Evolutionary conservation across 305 asterid genomes (phyloP).

Genomic region (Fraxinus sp.): DNA sequence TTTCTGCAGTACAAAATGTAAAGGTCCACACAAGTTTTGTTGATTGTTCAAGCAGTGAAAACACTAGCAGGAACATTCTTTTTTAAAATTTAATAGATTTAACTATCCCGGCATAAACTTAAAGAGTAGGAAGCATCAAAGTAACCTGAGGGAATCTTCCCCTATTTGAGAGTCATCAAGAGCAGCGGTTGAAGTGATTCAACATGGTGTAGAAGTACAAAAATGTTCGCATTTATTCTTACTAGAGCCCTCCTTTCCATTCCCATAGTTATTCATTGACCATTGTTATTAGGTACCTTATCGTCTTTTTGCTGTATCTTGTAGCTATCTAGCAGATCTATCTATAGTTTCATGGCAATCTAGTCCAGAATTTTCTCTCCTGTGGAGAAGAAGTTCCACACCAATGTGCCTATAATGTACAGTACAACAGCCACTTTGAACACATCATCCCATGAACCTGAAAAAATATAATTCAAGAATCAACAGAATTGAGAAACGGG

Average conservation of each 20-base stretch:
- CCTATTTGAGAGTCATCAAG: neutral
- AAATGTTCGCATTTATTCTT: neutral
- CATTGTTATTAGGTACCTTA: neutral
- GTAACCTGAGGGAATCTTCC: neutral
- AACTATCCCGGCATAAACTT: neutral
- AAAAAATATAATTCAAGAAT: conserved; percentile 19
- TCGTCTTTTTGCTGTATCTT: conserved; percentile 9
- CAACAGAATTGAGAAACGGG: neutral
- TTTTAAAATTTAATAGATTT: neutral
- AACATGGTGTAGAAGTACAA: neutral
- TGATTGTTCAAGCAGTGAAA: neutral
- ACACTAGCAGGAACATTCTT: neutral
- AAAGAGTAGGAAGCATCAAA: neutral
- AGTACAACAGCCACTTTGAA: conserved; percentile 77
- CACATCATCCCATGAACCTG: conserved; percentile 98
- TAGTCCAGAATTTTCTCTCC: conserved; percentile 83
- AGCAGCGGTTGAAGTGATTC: neutral
- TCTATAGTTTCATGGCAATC: conserved; percentile 6
- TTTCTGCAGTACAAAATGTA: neutral
- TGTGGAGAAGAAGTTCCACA: conserved; percentile 82
- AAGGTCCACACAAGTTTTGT: neutral
- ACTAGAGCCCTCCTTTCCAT: neutral
- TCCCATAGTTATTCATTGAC: neutral
- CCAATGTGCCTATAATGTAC: conserved; percentile 82
- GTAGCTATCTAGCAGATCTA: conserved; percentile 17